Evolutionary conservation across 2,329 filamentous ascomycete species (phyloP).

Genomic region (Triangularia setosa): DNA sequence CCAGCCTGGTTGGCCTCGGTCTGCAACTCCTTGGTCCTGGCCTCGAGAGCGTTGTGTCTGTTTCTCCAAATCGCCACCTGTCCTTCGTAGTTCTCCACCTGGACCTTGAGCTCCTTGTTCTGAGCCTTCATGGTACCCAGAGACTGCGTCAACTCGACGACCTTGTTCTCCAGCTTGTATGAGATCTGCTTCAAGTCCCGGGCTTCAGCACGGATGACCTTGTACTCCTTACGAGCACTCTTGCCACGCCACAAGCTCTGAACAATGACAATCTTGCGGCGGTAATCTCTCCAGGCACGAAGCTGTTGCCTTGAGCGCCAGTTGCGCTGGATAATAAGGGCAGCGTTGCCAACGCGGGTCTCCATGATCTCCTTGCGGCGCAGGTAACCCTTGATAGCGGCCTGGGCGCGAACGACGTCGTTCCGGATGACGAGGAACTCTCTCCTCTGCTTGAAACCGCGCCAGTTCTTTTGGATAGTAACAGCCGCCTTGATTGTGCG

Average conservation of each 20-base stretch:
- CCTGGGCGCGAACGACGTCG: slow-evolving; percentile 84
- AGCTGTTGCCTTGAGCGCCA: slow-evolving; percentile 81
- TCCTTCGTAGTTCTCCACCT: slow-evolving; percentile 92
- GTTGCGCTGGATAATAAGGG: slow-evolving; percentile 80
- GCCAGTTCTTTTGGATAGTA: slow-evolving; percentile 93
- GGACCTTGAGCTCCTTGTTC: slow-evolving; percentile 82
- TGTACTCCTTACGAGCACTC: slow-evolving; percentile 77
- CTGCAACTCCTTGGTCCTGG: slow-evolving; percentile 87
- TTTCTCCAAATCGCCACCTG: slow-evolving; percentile 97
- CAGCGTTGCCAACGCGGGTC: slow-evolving; percentile 87
- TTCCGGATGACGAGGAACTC: slow-evolving; percentile 72
- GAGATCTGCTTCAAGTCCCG: slow-evolving; percentile 99
- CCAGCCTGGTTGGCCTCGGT: slow-evolving; percentile 96
- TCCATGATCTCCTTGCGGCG: slow-evolving; percentile 90
- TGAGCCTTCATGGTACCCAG: slow-evolving; percentile 88
- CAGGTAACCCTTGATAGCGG: slow-evolving; percentile 86
- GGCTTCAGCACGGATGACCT: slow-evolving; percentile 87
- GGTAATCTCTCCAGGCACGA: slow-evolving; percentile 79
- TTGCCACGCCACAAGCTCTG: slow-evolving; percentile 93
- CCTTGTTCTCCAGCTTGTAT: slow-evolving; percentile 99
- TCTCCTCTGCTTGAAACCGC: slow-evolving; percentile 85
- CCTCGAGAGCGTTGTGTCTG: slow-evolving; percentile 84
- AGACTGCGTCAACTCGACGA: slow-evolving; percentile 93
- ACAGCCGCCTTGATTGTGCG: slow-evolving; percentile 83
- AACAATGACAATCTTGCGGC: slow-evolving; percentile 81